Conservation (phyloP, 345 rosid genomes). For the Dimocarpus longan region DNA sequence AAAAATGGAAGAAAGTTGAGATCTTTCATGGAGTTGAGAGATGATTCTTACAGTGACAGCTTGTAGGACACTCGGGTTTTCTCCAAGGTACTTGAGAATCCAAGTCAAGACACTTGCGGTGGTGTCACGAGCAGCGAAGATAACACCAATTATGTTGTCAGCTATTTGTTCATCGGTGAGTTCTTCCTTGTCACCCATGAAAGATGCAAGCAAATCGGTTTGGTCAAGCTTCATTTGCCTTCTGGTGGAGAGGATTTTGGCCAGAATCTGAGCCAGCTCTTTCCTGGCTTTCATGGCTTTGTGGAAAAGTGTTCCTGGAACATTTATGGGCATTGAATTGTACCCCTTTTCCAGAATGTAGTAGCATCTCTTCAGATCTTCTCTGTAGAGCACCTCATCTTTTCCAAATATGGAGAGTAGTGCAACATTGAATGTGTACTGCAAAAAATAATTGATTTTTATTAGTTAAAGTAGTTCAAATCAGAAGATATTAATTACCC, state of each 20-base stretch:
- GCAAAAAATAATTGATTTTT: conserved; percentile 11
- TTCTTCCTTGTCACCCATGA: conserved; percentile 74
- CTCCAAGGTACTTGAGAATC: conserved; percentile 81
- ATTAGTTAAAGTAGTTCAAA: background rate
- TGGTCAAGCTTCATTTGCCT: conserved; percentile 44
- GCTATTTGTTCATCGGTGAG: conserved; percentile 79
- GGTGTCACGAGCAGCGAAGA: conserved; percentile 91
- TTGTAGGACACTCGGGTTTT: conserved; percentile 64
- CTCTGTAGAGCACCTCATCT: conserved; percentile 63
- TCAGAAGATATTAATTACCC: background rate
- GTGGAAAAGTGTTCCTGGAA: conserved; percentile 91
- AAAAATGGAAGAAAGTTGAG: background rate
- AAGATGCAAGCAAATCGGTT: conserved; percentile 71
- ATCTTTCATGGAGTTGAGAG: background rate
- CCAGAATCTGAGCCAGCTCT: conserved; percentile 70
- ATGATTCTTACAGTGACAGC: conserved; percentile 69
- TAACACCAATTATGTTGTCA: conserved; percentile 84
- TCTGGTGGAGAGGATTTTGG: conserved; percentile 57
- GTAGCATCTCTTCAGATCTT: conserved; percentile 82
- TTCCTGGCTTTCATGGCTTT: conserved; percentile 89
- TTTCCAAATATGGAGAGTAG: conserved; percentile 78
- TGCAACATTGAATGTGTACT: conserved; percentile 88
- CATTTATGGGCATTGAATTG: conserved; percentile 94
- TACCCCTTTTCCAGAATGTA: conserved; percentile 91
- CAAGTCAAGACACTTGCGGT: conserved; percentile 86